Conservation (phyloP, 306 rosid species). For the Trifolium dubium region DNA sequence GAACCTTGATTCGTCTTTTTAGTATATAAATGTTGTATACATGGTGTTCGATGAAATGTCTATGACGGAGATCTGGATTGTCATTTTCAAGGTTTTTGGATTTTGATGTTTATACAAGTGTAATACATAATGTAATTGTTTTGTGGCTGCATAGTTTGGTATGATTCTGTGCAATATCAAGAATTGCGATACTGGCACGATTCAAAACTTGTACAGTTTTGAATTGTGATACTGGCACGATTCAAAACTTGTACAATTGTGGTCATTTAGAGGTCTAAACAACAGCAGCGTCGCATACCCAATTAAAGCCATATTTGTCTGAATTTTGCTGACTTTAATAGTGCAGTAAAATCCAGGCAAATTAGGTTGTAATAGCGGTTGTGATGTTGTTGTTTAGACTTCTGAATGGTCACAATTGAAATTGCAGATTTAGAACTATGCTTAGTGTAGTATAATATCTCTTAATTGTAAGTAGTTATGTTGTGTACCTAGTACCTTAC, state of each 20-base stretch:
- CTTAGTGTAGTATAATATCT: neutral
- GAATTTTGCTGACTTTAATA: neutral
- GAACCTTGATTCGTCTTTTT: constrained; percentile 50
- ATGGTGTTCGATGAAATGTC: neutral
- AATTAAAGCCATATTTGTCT: neutral
- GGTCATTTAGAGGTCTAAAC: neutral
- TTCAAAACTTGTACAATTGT: neutral
- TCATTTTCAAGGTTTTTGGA: neutral
- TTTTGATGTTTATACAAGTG: neutral
- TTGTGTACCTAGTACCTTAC: neutral
- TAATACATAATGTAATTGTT: neutral
- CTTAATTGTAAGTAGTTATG: neutral
- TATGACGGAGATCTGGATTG: neutral
- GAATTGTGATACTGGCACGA: too few relatives aligned
- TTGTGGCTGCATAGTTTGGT: neutral
- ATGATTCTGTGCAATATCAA: neutral
- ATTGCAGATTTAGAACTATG: neutral
- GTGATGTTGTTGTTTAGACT: neutral
- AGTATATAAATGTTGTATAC: neutral
- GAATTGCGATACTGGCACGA: neutral
- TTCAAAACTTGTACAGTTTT: neutral
- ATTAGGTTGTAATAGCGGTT: neutral
- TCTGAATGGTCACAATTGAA: neutral
- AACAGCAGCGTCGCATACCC: neutral
- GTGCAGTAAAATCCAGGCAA: neutral